Conservation (phyloP, 768 basidiomycete genomes). For the Cubamyces sp. region DNA sequence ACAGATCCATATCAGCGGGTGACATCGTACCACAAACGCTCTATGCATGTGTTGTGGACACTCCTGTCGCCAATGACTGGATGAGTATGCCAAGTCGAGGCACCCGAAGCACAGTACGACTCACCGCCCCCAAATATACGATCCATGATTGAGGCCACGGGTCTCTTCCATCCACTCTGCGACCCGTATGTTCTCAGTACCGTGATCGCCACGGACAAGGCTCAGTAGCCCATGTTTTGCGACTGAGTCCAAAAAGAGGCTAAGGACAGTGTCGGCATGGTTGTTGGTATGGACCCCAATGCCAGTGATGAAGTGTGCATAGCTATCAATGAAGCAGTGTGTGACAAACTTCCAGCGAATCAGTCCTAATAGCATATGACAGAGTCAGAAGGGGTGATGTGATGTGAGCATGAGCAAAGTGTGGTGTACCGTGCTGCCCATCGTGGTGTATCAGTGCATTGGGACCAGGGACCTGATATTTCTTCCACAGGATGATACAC, state of each 20-base stretch:
- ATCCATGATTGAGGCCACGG: constrained; percentile 36
- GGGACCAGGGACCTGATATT: constrained; percentile 40
- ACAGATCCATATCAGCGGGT: constrained; percentile 31
- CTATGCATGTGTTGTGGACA: constrained; percentile 35
- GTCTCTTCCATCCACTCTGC: constrained; percentile 41
- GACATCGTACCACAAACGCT: constrained; percentile 37
- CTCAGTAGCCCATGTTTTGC: constrained; percentile 36
- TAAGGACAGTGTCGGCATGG: constrained; percentile 41
- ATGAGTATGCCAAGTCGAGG: not conserved
- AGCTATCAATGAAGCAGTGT: constrained; percentile 49
- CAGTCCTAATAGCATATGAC: constrained; percentile 38
- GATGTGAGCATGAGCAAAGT: constrained; percentile 29
- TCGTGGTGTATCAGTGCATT: constrained; percentile 46
- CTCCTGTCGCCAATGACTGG: constrained; percentile 21
- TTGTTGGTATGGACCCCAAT: constrained; percentile 44
- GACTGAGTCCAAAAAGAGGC: constrained; percentile 37
- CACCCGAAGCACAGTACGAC: constrained; percentile 2
- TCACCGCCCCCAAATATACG: constrained; percentile 36
- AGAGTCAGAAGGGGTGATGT: constrained; percentile 10
- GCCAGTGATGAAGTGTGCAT: constrained; percentile 28
- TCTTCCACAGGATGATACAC: constrained; percentile 25
- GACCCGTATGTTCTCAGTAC: constrained; percentile 41
- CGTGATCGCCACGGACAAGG: constrained; percentile 42
- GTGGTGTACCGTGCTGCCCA: constrained; percentile 39
- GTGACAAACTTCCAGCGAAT: constrained; percentile 43